Percentiles rank a stretch among this genome's conserved stretches.
These are phyloP conservation scores for Vigna hirtella DNA, from an alignment of 306 rosid species.

Conservation along the genomic window DNA sequence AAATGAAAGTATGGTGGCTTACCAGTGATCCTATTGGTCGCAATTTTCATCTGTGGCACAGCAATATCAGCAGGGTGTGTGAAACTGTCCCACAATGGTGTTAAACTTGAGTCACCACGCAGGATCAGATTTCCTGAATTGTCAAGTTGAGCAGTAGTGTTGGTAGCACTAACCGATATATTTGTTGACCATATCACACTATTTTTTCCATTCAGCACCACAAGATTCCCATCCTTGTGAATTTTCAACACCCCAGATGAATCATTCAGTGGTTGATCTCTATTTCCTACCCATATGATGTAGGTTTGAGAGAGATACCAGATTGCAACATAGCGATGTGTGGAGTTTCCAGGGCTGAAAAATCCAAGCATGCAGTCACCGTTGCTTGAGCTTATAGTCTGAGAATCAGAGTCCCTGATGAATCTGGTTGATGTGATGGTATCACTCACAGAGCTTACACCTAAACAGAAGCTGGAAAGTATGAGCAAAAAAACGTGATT, in stretches of 20 bases:
- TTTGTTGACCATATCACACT: constrained; percentile 51
- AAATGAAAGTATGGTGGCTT: not conserved
- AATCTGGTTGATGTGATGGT: constrained; percentile 28
- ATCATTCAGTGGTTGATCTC: constrained; percentile 43
- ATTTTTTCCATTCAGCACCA: constrained; percentile 38
- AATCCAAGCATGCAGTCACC: constrained; percentile 48
- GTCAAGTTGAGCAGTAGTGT: constrained; percentile 37
- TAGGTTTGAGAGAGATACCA: constrained; percentile 32
- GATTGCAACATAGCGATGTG: constrained; percentile 45
- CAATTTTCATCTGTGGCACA: constrained; percentile 37
- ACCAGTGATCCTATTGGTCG: constrained; percentile 14
- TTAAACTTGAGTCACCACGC: constrained; percentile 11
- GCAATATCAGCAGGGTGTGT: constrained; percentile 36
- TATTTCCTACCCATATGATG: constrained; percentile 50
- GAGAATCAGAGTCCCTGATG: constrained; percentile 45
- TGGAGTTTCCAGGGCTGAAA: constrained; percentile 42
- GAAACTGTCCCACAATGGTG: constrained; percentile 44
- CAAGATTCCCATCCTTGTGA: constrained; percentile 47
- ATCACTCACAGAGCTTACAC: constrained; percentile 15
- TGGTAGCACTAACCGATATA: not conserved
- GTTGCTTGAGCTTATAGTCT: constrained; percentile 39
- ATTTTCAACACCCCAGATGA: constrained; percentile 44
- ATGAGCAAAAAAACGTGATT: constrained; percentile 1
- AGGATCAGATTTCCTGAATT: constrained; percentile 41
- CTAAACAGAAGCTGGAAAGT: constrained; percentile 13